Percentiles rank a stretch among this genome's conserved stretches.
phyloP scores from a whole-genome alignment of 2,329 filamentous ascomycete genomes.

The Ascocoryne sarcoides region DNA sequence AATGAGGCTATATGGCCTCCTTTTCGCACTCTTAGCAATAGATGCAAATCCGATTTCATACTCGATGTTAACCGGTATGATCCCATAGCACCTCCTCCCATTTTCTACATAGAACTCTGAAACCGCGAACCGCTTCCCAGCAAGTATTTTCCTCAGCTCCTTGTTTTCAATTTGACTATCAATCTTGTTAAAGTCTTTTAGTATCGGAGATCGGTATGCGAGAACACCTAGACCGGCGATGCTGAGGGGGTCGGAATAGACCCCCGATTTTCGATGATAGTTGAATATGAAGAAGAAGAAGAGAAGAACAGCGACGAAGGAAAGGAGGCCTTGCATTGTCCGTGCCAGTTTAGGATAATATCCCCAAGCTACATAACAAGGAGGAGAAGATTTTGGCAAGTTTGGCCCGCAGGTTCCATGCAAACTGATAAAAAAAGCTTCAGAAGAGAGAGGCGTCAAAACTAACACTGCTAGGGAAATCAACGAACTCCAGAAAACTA shows the following conservation, averaged over 20 bases:
- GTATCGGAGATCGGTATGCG: conserved; percentile 15
- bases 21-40: background rate
- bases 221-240: conserved; percentile 17
- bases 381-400: background rate
- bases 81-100: conserved; percentile 8
- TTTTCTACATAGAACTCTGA: conserved; percentile 5
- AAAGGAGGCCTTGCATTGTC: conserved; percentile 17
- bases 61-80: conserved; percentile 10
- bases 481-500: conserved; percentile 12
- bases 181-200: conserved; percentile 14
- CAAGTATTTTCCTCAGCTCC: conserved; percentile 6
- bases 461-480: conserved; percentile 10
- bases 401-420: conserved; percentile 9
- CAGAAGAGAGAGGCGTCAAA: conserved; percentile 13
- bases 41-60: conserved; percentile 6
- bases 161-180: conserved; percentile 7
- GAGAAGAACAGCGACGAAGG: conserved; percentile 16
- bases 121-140: conserved; percentile 6
- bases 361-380: conserved; percentile 11
- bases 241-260: conserved; percentile 21
- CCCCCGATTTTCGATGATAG: conserved; percentile 13
- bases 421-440: conserved; percentile 13
- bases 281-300: conserved; percentile 10
- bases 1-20: conserved; percentile 1
- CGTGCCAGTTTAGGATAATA: conserved; percentile 15